Evolutionary conservation across 148 eudicot species (phyloP).

Genomic region (Camellia lanceoleosa): DNA sequence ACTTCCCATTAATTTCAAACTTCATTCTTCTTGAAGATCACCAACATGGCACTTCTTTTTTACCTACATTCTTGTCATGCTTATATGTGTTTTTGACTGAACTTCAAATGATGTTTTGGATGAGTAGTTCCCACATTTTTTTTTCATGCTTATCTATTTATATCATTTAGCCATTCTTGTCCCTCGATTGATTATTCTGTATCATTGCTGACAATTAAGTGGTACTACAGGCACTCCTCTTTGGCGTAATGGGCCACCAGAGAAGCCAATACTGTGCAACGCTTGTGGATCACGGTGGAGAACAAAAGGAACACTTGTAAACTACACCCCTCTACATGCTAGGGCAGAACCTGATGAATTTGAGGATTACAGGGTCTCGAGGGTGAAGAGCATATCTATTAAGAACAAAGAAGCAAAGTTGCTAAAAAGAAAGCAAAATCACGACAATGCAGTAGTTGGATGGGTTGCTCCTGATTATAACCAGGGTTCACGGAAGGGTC

Average conservation of each 20-base stretch:
- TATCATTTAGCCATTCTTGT: not conserved
- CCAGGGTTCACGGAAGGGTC: slow-evolving; percentile 41
- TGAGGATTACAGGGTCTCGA: slow-evolving; percentile 59
- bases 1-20: not conserved
- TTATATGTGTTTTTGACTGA: not conserved
- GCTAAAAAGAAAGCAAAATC: slow-evolving; percentile 60
- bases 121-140: not conserved
- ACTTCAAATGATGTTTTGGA: not conserved
- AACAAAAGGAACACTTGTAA: slow-evolving; percentile 87
- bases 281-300: slow-evolving; percentile 99
- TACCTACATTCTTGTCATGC: not conserved
- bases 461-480: slow-evolving; percentile 32
- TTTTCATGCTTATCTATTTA: slow-evolving; percentile 1
- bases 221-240: slow-evolving; percentile 82
- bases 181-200: slow-evolving; percentile 22
- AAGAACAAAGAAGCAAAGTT: slow-evolving; percentile 65
- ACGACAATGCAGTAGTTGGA: slow-evolving; percentile 37
- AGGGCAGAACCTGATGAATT: slow-evolving; percentile 63
- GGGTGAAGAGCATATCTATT: slow-evolving; percentile 51
- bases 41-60: not conserved
- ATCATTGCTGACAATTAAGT: slow-evolving; percentile 23
- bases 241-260: slow-evolving; percentile 99
- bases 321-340: slow-evolving; percentile 87
- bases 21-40: not conserved
- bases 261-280: slow-evolving; percentile 94